These are phyloP conservation scores for Candida hungchunana DNA, from an alignment of 805 yeast species.

Conservation along the genomic window DNA sequence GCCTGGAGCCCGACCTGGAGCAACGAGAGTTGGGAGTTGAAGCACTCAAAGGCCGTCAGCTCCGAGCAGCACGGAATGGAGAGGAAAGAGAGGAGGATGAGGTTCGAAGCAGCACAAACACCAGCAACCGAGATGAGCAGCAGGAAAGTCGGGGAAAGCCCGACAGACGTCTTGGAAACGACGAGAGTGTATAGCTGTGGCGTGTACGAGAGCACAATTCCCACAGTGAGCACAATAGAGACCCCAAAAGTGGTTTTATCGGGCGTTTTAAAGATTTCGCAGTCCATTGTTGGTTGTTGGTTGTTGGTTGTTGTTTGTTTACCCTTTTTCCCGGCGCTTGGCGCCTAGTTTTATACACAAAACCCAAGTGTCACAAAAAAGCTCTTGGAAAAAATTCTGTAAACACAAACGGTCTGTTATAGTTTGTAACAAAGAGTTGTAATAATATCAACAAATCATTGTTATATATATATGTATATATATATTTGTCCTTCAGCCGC, in stretches of 20 bases:
- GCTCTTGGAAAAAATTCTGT: no score
- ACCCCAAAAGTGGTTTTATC: conserved; percentile 43
- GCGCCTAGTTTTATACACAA: no score
- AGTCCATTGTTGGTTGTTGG: no score
- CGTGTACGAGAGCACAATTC: conserved; percentile 64
- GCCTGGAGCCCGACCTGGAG: conserved; percentile 65
- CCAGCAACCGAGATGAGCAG: conserved; percentile 68
- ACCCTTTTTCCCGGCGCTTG: no score
- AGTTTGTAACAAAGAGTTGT: no score
- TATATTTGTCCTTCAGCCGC: no score
- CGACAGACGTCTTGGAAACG: conserved; percentile 62
- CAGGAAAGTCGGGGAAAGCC: conserved; percentile 68
- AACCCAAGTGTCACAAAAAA: no score
- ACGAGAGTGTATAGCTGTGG: conserved; percentile 71
- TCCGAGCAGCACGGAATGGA: conserved; percentile 59
- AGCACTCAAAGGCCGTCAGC: conserved; percentile 51
- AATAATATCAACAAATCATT: no score
- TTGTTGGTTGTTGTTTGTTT: no score
- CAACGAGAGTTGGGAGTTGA: conserved; percentile 61
- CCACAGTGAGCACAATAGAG: conserved; percentile 54
- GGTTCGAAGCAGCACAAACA: conserved; percentile 62
- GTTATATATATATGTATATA: no score
- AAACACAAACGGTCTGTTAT: no score
- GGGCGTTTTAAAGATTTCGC: conserved; percentile 35
- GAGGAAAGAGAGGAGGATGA: conserved; percentile 53